Conservation (phyloP, 2,329 filamentous ascomycete species). For the Penicillium sumatraense region DNA sequence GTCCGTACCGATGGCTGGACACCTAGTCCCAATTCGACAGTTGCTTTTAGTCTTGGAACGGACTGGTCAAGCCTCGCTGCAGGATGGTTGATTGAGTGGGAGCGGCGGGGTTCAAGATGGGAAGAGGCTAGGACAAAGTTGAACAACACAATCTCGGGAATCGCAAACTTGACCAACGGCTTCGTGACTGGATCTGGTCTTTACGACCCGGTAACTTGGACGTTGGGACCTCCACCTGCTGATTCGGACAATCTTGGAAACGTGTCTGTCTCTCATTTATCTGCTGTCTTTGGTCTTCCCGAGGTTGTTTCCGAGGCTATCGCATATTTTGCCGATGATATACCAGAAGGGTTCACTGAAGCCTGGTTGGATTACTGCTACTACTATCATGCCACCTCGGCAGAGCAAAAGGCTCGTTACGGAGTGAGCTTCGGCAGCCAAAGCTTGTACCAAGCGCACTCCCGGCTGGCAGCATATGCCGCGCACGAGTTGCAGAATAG, state of each 20-base stretch:
- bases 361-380: constrained; percentile 66
- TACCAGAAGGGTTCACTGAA: constrained; percentile 54
- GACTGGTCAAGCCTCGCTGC: constrained; percentile 15
- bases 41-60: constrained; percentile 45
- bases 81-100: constrained; percentile 18
- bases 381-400: constrained; percentile 57
- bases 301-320: constrained; percentile 17
- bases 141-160: constrained; percentile 21
- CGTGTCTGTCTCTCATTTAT: constrained; percentile 37
- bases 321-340: constrained; percentile 23
- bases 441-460: constrained; percentile 61
- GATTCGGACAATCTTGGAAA: constrained; percentile 41
- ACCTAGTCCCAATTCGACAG: constrained; percentile 48
- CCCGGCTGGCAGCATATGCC: constrained; percentile 61
- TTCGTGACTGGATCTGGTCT: constrained; percentile 18
- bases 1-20: constrained; percentile 39
- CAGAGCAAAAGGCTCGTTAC: constrained; percentile 59
- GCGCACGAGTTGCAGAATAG: constrained; percentile 51
- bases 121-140: constrained; percentile 57
- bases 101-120: constrained; percentile 15
- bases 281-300: constrained; percentile 20
- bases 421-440: constrained; percentile 54
- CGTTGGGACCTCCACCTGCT: constrained; percentile 14
- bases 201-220: constrained; percentile 12
- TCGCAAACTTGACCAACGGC: constrained; percentile 14